Percentiles rank a stretch among this genome's conserved stretches.
Conservation (phyloP, 352 stramenopile genomes). For the Globisporangium emineosum region DNA sequence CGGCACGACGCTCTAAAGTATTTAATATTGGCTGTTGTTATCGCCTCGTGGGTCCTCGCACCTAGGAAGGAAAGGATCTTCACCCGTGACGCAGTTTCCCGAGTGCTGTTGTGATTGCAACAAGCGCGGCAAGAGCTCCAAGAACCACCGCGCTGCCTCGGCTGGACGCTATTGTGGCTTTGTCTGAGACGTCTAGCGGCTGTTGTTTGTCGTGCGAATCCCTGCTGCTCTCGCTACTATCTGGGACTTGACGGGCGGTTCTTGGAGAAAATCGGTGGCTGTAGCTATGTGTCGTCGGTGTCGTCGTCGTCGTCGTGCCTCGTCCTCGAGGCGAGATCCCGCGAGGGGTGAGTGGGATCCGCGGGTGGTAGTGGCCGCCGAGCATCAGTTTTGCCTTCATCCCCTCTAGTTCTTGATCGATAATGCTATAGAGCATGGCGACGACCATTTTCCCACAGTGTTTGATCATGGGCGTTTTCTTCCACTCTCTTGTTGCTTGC, state of each 20-base stretch:
- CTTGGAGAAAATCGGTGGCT: not conserved
- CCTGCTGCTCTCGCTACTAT: not conserved
- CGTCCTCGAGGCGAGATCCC: not conserved
- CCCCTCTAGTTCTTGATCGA: conserved; percentile 75
- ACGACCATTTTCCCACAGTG: conserved; percentile 74
- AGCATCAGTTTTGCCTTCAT: conserved; percentile 35
- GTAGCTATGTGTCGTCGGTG: not conserved
- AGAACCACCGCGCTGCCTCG: conserved; percentile 6
- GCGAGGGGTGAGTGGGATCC: conserved; percentile 17
- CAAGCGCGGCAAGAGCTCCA: conserved; percentile 6
- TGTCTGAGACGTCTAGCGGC: not conserved
- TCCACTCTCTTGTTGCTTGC: conserved; percentile 53
- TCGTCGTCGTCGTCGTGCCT: not conserved
- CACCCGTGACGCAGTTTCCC: conserved; percentile 3
- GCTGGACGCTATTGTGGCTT: not conserved
- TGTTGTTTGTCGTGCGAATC: not conserved
- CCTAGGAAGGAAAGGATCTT: not conserved
- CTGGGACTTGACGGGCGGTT: not conserved
- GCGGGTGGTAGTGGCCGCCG: conserved; percentile 14
- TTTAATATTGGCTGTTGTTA: conserved; percentile 5
- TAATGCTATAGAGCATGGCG: conserved; percentile 84
- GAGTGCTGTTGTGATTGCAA: conserved; percentile 15
- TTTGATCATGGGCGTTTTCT: conserved; percentile 85
- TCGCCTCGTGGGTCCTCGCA: not conserved
- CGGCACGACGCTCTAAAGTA: conserved; percentile 1